Evolutionary conservation across 805 yeast genomes (phyloP), one percentile per base, ranked within the genome.

Genomic region (Lachancea nothofagi): DNA sequence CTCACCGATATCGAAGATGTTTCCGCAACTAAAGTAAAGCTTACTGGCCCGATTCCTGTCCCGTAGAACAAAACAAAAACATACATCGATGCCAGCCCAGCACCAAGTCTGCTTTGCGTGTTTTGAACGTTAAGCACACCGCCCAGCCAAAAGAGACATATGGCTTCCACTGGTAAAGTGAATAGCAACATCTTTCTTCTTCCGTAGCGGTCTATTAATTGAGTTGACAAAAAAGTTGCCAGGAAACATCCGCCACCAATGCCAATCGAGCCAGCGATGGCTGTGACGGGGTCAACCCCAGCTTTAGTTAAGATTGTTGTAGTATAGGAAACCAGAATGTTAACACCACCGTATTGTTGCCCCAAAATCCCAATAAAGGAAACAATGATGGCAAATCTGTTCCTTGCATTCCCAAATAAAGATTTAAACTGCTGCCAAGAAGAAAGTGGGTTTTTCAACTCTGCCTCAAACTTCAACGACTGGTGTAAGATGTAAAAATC

Each of bases 401-500:
- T 70, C 62, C 78, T 67, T 49, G 65, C 59, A 20, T 64, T 53
- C 2, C 69, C 62, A 50, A 73, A 71, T 59, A 73, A 55, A 43
- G 69, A 69, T 10, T 46, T 45, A 29, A 66, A 33, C 53, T 71
- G 68, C 48, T 58, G 56, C 57, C 54, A 48, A 33, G 65, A 52
- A 41, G 78, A 56, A 18, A 62, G 44, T 27, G 50, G 53, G 40
- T 65, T 59, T 43, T 47, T 63, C 47, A 72, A 69, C 14, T 73
- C 60, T 32, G 67, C 65, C 51, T 72, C 75, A 54, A 70, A 72
- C 42, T 62, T 60, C 49, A 74, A 60, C 44, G 77, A 67, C 12
- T 74, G 72, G 44, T 72, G 64, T 57, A 77, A 75, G 59, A 78
- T 72, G 60, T 73, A 79, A 41, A 76, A 67, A 53, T 80, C 86